Percentiles rank a stretch among this genome's conserved stretches.
phyloP scores from a whole-genome alignment of 2,329 filamentous ascomycete genomes.

The Dothideomycetidae sp. region DNA sequence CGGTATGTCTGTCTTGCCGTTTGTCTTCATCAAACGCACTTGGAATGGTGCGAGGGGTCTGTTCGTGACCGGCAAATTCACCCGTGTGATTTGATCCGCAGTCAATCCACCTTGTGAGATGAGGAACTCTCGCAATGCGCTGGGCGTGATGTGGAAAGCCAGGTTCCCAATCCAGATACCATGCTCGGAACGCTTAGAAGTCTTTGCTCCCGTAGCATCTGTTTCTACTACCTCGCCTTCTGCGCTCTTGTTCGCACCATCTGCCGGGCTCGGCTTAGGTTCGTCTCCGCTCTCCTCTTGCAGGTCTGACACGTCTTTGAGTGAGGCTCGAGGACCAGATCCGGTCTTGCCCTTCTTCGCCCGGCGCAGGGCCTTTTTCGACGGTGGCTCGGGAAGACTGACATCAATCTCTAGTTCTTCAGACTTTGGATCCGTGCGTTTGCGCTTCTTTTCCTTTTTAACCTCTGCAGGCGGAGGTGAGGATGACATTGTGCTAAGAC shows the following conservation, averaged over 20 bases:
- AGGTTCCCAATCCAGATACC: conserved; percentile 96
- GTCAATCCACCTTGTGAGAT: conserved; percentile 46
- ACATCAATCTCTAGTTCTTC: conserved; percentile 83
- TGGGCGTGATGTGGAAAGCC: conserved; percentile 63
- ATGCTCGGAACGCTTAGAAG: conserved; percentile 51
- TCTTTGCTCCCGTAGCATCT: conserved; percentile 21
- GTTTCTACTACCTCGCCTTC: conserved; percentile 8
- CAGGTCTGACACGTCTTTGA: conserved; percentile 8
- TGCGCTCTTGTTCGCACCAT: conserved; percentile 5
- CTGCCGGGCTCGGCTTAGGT: conserved; percentile 8
- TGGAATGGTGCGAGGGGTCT: conserved; percentile 23
- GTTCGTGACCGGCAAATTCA: conserved; percentile 57
- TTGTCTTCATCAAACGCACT: conserved; percentile 6
- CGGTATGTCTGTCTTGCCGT: conserved; percentile 33
- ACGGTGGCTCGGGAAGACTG: conserved; percentile 77
- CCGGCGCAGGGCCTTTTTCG: conserved; percentile 80
- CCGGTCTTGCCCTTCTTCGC: conserved; percentile 54
- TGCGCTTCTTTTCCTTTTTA: conserved; percentile 46
- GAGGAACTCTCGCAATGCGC: conserved; percentile 68
- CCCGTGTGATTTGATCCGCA: conserved; percentile 61
- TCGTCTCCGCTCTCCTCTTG: conserved; percentile 21
- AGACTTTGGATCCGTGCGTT: conserved; percentile 37
- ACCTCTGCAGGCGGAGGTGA: neutral
- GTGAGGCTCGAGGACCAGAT: conserved; percentile 14
- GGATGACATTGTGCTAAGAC: neutral